Evolutionary conservation across 352 stramenopile species (phyloP).

Genomic region (Phytopythium litorale): DNA sequence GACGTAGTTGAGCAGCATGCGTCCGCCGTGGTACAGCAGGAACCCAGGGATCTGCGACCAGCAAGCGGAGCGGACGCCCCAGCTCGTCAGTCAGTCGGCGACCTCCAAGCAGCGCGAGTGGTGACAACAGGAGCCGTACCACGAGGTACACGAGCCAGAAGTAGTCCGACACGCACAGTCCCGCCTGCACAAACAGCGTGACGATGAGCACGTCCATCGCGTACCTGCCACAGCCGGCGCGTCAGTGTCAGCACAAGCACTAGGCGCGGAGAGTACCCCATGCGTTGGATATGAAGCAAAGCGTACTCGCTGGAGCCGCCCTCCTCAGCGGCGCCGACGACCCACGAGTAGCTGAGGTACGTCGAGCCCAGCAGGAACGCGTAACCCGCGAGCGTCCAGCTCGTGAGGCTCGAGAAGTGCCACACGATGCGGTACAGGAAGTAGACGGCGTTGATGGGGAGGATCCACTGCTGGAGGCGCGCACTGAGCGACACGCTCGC

Average conservation of each 20-base stretch:
- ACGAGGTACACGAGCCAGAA: conserved; percentile 84
- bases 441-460: conserved; percentile 80
- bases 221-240: conserved; percentile 26
- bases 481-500: conserved; percentile 64
- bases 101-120: background rate
- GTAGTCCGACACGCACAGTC: conserved; percentile 79
- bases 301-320: conserved; percentile 73
- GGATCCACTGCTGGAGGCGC: conserved; percentile 73
- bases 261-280: no score
- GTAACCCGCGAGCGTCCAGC: conserved; percentile 70
- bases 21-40: conserved; percentile 74
- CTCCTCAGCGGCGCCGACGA: conserved; percentile 71
- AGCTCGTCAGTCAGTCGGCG: background rate
- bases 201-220: conserved; percentile 85
- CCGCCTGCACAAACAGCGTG: conserved; percentile 74
- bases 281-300: no score
- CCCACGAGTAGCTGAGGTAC: conserved; percentile 81
- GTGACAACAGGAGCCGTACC: conserved; percentile 17
- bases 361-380: conserved; percentile 57
- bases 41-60: conserved; percentile 60
- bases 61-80: background rate
- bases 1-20: conserved; percentile 79
- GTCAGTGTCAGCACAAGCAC: background rate
- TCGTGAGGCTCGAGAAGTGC: conserved; percentile 58
- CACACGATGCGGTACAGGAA: conserved; percentile 75